Evolutionary conservation across 805 yeast genomes (phyloP).

Genomic region (Wickerhamomyces alni): DNA sequence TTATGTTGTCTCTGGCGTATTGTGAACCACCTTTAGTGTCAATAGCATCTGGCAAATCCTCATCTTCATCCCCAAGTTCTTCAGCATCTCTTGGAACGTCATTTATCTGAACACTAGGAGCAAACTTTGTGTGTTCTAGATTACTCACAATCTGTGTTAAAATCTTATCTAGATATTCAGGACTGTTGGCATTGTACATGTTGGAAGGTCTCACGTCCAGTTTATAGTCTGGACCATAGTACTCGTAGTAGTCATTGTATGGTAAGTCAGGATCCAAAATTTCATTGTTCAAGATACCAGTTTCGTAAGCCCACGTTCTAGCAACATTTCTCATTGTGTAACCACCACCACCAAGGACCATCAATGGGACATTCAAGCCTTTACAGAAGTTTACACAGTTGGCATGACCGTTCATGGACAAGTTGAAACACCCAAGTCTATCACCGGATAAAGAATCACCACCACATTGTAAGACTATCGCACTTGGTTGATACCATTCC

Average conservation of each 20-base stretch:
- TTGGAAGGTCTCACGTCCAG: slow-evolving; percentile 92
- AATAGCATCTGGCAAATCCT: slow-evolving; percentile 70
- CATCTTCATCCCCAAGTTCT: slow-evolving; percentile 81
- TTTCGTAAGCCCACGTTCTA: slow-evolving; percentile 90
- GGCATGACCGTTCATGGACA: slow-evolving; percentile 92
- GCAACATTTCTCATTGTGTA: slow-evolving; percentile 97
- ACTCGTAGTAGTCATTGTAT: slow-evolving; percentile 90
- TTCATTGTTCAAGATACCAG: slow-evolving; percentile 79
- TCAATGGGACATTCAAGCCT: slow-evolving; percentile 79
- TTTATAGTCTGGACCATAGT: slow-evolving; percentile 95
- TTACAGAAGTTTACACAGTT: slow-evolving; percentile 89
- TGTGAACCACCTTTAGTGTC: slow-evolving; percentile 92
- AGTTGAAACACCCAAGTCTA: slow-evolving; percentile 90
- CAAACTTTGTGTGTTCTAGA: slow-evolving; percentile 85
- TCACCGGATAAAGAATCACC: slow-evolving; percentile 97
- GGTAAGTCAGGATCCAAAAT: slow-evolving; percentile 62
- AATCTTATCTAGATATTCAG: slow-evolving; percentile 84
- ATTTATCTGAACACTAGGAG: slow-evolving; percentile 95
- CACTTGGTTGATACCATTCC: slow-evolving; percentile 92
- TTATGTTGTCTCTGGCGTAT: slow-evolving; percentile 68
- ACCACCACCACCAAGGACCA: slow-evolving; percentile 98
- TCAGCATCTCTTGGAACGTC: slow-evolving; percentile 86
- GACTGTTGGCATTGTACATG: slow-evolving; percentile 94
- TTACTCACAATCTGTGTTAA: slow-evolving; percentile 70
- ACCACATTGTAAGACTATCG: slow-evolving; percentile 96